These are phyloP conservation scores for Penicillium lividum DNA, from an alignment of 495 filamentous ascomycete genomes.

Conservation along the genomic window DNA sequence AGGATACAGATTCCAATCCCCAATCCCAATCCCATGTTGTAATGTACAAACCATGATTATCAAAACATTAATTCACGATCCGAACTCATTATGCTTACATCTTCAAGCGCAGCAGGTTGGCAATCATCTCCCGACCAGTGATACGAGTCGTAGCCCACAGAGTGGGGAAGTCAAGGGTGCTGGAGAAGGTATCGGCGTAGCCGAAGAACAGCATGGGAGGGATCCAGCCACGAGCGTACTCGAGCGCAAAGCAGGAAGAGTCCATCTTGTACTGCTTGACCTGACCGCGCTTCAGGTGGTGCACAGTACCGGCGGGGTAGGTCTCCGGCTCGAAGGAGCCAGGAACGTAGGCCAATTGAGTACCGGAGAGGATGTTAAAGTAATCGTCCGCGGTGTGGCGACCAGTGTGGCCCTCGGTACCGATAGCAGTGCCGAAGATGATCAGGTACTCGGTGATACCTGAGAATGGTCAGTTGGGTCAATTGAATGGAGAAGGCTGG, in stretches of 20 bases:
- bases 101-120: slow-evolving; percentile 70
- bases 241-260: slow-evolving; percentile 77
- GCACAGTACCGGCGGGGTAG: slow-evolving; percentile 73
- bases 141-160: slow-evolving; percentile 72
- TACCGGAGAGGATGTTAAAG: slow-evolving; percentile 82
- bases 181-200: slow-evolving; percentile 74
- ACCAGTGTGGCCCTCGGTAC: slow-evolving; percentile 84
- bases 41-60: neutral
- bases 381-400: slow-evolving; percentile 90
- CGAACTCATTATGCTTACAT: slow-evolving; percentile 48
- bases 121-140: slow-evolving; percentile 71
- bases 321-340: slow-evolving; percentile 70
- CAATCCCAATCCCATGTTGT: neutral
- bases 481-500: neutral
- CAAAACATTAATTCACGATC: neutral
- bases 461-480: slow-evolving; percentile 22
- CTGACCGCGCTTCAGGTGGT: slow-evolving; percentile 72
- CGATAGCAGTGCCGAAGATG: slow-evolving; percentile 79
- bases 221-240: slow-evolving; percentile 89
- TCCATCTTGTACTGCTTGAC: slow-evolving; percentile 89
- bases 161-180: slow-evolving; percentile 75
- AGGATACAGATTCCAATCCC: neutral
- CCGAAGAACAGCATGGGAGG: slow-evolving; percentile 88
- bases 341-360: slow-evolving; percentile 70
- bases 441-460: slow-evolving; percentile 78